phyloP scores from a whole-genome alignment of 2,329 filamentous ascomycete species.

The Fonsecaea monophora region DNA sequence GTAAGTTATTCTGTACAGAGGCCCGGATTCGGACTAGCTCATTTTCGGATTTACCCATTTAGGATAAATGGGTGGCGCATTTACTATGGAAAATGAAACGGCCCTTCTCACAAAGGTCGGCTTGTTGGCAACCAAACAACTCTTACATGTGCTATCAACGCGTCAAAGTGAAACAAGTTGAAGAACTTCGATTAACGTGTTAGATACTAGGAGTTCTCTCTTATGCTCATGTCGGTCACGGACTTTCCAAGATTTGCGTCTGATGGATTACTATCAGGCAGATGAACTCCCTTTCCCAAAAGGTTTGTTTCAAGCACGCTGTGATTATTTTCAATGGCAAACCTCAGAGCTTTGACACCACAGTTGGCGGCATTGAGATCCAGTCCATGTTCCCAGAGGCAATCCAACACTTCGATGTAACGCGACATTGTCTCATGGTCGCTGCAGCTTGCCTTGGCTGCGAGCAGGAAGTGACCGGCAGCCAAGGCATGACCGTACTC shows the following conservation, averaged over 20 bases:
- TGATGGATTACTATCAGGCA: neutral
- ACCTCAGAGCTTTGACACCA: constrained; percentile 8
- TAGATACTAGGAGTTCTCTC: too few relatives aligned
- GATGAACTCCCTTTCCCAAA: neutral
- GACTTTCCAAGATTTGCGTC: neutral
- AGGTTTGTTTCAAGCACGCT: neutral
- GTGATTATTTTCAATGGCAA: constrained; percentile 4
- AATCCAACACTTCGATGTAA: constrained; percentile 2
- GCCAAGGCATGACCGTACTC: constrained; percentile 16
- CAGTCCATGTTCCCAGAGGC: constrained; percentile 9
- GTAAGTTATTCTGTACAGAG: too few relatives aligned
- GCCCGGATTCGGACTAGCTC: too few relatives aligned
- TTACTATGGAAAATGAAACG: too few relatives aligned
- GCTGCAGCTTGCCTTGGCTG: neutral
- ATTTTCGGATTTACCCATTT: too few relatives aligned
- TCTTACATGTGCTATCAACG: too few relatives aligned
- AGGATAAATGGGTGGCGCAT: too few relatives aligned
- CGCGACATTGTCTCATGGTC: neutral
- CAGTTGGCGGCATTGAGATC: constrained; percentile 13
- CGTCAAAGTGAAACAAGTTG: too few relatives aligned
- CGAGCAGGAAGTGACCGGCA: constrained; percentile 9
- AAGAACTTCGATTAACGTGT: too few relatives aligned
- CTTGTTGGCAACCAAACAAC: too few relatives aligned
- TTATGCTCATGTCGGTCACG: too few relatives aligned
- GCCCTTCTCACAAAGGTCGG: too few relatives aligned